Evolutionary conservation across 345 rosid genomes (phyloP).

Genomic region (Laguncularia racemosa): DNA sequence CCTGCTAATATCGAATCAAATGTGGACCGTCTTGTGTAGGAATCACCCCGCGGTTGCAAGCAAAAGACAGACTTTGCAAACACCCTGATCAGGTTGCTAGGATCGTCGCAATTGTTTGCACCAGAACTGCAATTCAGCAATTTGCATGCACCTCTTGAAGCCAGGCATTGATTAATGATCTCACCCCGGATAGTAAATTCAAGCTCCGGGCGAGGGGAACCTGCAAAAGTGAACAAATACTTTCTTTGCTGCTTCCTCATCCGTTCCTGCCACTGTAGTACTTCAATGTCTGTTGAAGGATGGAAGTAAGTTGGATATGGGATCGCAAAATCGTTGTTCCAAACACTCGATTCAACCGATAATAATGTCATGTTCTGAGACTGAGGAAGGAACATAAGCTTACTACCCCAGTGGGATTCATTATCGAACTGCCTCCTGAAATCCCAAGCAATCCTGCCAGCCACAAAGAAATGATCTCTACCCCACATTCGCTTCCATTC

Average conservation of each 20-base stretch:
- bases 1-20: constrained; percentile 61
- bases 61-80: constrained; percentile 53
- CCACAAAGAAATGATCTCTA: constrained; percentile 59
- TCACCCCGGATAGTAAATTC: constrained; percentile 44
- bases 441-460: constrained; percentile 74
- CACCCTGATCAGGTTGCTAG: constrained; percentile 49
- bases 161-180: constrained; percentile 55
- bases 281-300: constrained; percentile 29
- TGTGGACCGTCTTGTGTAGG: constrained; percentile 53
- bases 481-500: constrained; percentile 57
- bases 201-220: constrained; percentile 54
- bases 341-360: constrained; percentile 51
- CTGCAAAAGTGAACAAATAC: constrained; percentile 50
- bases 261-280: constrained; percentile 44
- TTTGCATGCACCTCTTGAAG: constrained; percentile 30
- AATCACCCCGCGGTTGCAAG: constrained; percentile 63
- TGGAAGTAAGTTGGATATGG: constrained; percentile 67
- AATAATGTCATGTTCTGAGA: constrained; percentile 57
- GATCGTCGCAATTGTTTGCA: constrained; percentile 40
- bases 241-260: constrained; percentile 31
- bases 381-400: constrained; percentile 56
- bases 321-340: constrained; percentile 59
- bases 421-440: constrained; percentile 52
- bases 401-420: constrained; percentile 61
- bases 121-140: constrained; percentile 50